Conservation (phyloP, 2,329 filamentous ascomycete species). For the Volutella citrinella region DNA sequence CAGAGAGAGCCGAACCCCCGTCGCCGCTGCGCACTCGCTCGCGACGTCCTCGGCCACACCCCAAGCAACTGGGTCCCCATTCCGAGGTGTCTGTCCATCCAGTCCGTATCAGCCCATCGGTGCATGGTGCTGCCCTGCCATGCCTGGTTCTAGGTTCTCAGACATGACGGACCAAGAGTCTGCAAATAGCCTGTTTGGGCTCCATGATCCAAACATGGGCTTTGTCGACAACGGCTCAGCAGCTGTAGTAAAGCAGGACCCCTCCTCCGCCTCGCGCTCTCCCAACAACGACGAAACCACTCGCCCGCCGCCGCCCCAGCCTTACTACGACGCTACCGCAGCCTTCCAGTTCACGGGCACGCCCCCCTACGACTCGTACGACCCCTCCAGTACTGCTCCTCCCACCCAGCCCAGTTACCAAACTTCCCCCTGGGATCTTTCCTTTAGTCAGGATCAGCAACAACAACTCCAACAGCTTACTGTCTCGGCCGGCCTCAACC, state of each 20-base stretch:
- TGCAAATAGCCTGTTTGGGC: constrained; percentile 40
- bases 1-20: no score
- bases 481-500: constrained; percentile 31
- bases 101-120: constrained; percentile 24
- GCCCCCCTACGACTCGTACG: constrained; percentile 46
- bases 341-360: constrained; percentile 49
- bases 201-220: constrained; percentile 40
- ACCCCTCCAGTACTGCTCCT: constrained; percentile 36
- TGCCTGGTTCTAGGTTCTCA: constrained; percentile 26
- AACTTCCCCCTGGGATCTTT: constrained; percentile 33
- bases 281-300: constrained; percentile 31
- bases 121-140: constrained; percentile 26
- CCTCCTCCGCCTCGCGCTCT: constrained; percentile 26
- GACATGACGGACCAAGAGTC: constrained; percentile 40
- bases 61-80: constrained; percentile 17
- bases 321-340: constrained; percentile 32
- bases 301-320: constrained; percentile 18
- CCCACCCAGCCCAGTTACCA: constrained; percentile 31
- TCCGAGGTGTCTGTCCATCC: constrained; percentile 17
- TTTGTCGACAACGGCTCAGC: constrained; percentile 34
- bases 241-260: constrained; percentile 31
- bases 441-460: constrained; percentile 27
- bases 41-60: constrained; percentile 20
- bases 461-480: constrained; percentile 31
- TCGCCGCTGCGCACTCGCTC: no score